Base-by-base conservation (phyloP, 2,329 filamentous ascomycete species). In the Aspergillus sp. region DNA sequence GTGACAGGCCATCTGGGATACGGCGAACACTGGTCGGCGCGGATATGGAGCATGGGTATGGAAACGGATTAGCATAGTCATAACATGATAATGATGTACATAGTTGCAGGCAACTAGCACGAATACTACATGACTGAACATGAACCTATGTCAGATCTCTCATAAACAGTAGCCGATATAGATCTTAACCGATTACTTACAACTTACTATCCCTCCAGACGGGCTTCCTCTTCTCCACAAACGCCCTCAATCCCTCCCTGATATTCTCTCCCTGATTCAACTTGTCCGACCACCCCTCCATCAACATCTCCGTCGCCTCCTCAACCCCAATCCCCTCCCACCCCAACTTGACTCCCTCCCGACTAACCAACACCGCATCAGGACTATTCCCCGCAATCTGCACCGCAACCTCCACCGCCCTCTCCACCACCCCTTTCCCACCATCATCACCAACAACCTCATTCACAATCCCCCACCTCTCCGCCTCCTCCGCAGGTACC, bases 211-310 rank as follows among this genome's bases (percentile, higher is more conserved):
- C 66, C 59, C 66, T 67, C 89, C 90, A 93, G 39, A 80, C 80
- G 1, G 90, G 85, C 76, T 85, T 83, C 70, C 89, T 81, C 82
- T 88, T 91, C 81, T 92, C 89, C 17, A 90, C 87, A 79, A 94
- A 94, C 62, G 89, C 90, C 76, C 74, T 79, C 19, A 93, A 80
- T 0, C 91, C 91, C 76, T 93, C 90, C 58, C 83, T 84, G 76
- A 91, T 87, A 74, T 94, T 94, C 66, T 90, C 87, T 0, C 86
- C 89, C 2, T 80, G 82, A 63, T 88, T 81, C 58, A 93, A 80
- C 61, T 79, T 79, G 57, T 78, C 79, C 69, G 85, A 88, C 80
- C 87, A 84, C 1, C 82, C 82, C 57, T 85, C 81, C 15, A 82
- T 79, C 58, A 90, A 72, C 64, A 85, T 70, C 62, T 79, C 79